Evolutionary conservation across 306 rosid genomes (phyloP).

Genomic region (Cucumis cinereus): DNA sequence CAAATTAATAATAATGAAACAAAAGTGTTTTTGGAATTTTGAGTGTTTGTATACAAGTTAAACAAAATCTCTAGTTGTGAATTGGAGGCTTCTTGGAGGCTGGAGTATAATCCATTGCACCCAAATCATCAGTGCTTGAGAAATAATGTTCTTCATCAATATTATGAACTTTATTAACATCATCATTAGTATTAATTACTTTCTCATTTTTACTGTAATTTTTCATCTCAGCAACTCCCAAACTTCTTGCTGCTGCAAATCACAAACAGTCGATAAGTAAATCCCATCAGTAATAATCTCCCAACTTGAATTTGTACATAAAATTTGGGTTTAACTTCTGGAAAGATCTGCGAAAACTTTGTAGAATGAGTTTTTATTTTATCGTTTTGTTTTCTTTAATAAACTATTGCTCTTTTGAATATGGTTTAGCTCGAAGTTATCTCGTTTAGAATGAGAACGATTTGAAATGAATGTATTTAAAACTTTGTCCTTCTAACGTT

Average conservation of each 20-base stretch:
- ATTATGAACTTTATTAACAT: background rate
- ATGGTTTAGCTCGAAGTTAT: background rate
- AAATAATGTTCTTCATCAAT: constrained; percentile 19
- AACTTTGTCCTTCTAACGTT: too few relatives aligned
- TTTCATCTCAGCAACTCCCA: constrained; percentile 21
- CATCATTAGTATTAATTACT: constrained; percentile 4
- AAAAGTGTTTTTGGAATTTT: background rate
- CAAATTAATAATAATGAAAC: background rate
- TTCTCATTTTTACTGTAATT: background rate
- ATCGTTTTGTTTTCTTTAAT: background rate
- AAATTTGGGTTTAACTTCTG: background rate
- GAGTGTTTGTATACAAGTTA: background rate
- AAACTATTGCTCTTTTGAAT: too few relatives aligned
- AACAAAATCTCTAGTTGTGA: constrained; percentile 33
- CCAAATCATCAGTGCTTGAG: constrained; percentile 33
- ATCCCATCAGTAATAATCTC: background rate
- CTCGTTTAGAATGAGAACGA: too few relatives aligned
- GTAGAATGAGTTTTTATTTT: background rate
- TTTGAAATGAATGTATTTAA: too few relatives aligned
- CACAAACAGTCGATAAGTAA: background rate
- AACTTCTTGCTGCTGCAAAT: constrained; percentile 34
- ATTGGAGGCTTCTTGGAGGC: constrained; percentile 78
- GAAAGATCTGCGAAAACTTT: background rate
- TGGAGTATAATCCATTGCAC: constrained; percentile 71
- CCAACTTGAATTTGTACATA: background rate